Conservation (phyloP, 768 basidiomycete genomes). For the Tubosaeta sp. region DNA sequence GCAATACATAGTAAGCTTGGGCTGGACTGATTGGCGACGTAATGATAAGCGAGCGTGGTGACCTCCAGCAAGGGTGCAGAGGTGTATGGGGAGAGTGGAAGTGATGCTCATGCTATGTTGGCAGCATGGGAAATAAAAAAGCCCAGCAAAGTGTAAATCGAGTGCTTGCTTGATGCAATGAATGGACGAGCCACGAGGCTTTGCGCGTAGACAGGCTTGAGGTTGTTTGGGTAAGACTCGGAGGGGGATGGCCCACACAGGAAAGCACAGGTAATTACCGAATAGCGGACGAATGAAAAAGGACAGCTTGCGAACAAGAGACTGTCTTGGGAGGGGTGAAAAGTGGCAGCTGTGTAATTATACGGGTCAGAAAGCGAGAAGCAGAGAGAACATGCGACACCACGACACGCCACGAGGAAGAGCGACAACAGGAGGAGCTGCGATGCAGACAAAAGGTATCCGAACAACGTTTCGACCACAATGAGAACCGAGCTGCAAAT, state of each 20-base stretch:
- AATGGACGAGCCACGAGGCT: conserved; percentile 19
- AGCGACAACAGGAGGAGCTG: conserved; percentile 29
- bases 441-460: conserved; percentile 31
- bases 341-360: conserved; percentile 26
- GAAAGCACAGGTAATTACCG: conserved; percentile 29
- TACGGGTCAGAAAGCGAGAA: conserved; percentile 31
- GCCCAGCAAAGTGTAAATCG: conserved; percentile 23
- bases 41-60: conserved; percentile 20
- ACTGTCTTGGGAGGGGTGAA: conserved; percentile 21
- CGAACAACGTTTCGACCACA: conserved; percentile 30
- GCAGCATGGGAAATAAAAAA: conserved; percentile 15
- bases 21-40: conserved; percentile 1
- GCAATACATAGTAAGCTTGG: conserved; percentile 21
- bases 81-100: conserved; percentile 1
- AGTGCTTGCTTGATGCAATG: conserved; percentile 24
- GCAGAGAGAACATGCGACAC: conserved; percentile 24
- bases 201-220: conserved; percentile 16
- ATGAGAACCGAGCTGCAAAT: conserved; percentile 34
- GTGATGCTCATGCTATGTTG: conserved; percentile 10
- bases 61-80: conserved; percentile 3
- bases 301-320: conserved; percentile 24
- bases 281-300: conserved; percentile 23
- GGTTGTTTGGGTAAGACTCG: conserved; percentile 15
- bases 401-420: conserved; percentile 27
- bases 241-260: conserved; percentile 16